Conservation (phyloP, 2,329 filamentous ascomycete genomes). For the Calonectria henricotiae region DNA sequence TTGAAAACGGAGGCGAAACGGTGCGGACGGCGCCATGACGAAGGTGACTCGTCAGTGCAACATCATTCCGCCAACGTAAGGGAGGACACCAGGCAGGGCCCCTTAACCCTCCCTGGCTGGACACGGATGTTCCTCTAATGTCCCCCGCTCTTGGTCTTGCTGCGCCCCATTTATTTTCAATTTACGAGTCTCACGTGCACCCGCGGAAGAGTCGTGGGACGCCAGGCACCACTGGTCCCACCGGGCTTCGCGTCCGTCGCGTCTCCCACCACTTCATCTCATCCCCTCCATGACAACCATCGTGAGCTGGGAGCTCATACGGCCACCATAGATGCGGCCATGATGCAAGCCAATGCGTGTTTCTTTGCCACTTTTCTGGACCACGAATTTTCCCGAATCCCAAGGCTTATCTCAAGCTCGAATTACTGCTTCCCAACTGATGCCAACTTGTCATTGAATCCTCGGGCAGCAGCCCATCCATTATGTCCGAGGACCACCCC, state of each 20-base stretch:
- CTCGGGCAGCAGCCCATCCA: slow-evolving; percentile 35
- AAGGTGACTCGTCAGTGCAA: slow-evolving; percentile 30
- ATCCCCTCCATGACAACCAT: slow-evolving; percentile 57
- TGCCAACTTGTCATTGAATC: slow-evolving; percentile 23
- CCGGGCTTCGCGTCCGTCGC: slow-evolving; percentile 63
- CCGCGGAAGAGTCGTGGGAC: slow-evolving; percentile 62
- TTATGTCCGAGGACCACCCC: slow-evolving; percentile 46
- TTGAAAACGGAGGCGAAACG: slow-evolving; percentile 26
- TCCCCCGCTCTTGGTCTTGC: slow-evolving; percentile 23
- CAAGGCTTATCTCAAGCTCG: slow-evolving; percentile 40
- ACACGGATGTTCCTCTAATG: slow-evolving; percentile 23
- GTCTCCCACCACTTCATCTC: slow-evolving; percentile 62
- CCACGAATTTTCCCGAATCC: slow-evolving; percentile 49
- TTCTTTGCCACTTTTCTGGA: not conserved
- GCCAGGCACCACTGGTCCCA: slow-evolving; percentile 54
- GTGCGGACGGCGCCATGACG: slow-evolving; percentile 24
- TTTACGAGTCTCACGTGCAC: slow-evolving; percentile 61
- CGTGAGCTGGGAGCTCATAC: slow-evolving; percentile 35
- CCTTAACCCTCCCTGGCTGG: slow-evolving; percentile 24
- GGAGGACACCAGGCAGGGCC: slow-evolving; percentile 26
- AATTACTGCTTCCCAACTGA: slow-evolving; percentile 42
- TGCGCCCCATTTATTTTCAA: slow-evolving; percentile 23
- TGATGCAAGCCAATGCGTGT: slow-evolving; percentile 36
- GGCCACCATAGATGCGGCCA: slow-evolving; percentile 53
- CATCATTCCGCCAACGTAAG: slow-evolving; percentile 23